Conservation (phyloP, 768 basidiomycete species). For the Mycena polygramma region DNA sequence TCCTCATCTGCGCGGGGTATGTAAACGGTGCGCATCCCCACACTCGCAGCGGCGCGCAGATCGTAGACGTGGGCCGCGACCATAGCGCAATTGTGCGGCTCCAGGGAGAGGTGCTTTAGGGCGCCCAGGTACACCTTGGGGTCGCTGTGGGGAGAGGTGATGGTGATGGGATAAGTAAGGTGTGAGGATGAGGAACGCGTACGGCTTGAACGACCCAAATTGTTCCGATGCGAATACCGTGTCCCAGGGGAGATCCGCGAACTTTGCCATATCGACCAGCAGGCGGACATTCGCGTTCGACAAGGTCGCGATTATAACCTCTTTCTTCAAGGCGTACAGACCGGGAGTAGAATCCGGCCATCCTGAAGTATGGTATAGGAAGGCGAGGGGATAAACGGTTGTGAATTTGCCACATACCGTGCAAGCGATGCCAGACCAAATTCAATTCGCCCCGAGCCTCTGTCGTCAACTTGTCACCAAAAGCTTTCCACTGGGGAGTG, state of each 20-base stretch:
- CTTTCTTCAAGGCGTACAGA: constrained; percentile 64
- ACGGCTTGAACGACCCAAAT: constrained; percentile 78
- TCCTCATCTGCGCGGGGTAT: constrained; percentile 67
- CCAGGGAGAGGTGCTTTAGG: constrained; percentile 61
- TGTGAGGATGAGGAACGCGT: constrained; percentile 36
- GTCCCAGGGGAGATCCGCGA: constrained; percentile 75
- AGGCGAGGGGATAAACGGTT: no score
- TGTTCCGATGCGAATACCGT: constrained; percentile 71
- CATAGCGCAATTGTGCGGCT: constrained; percentile 68
- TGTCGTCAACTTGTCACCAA: constrained; percentile 62
- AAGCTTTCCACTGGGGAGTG: constrained; percentile 61
- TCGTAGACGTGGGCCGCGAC: constrained; percentile 76
- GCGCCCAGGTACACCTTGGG: constrained; percentile 65
- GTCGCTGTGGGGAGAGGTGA: constrained; percentile 50
- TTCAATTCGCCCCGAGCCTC: constrained; percentile 59
- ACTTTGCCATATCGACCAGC: constrained; percentile 75
- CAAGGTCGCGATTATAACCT: constrained; percentile 63
- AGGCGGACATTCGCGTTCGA: constrained; percentile 77
- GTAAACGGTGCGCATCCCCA: constrained; percentile 73
- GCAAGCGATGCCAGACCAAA: constrained; percentile 70
- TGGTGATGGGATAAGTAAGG: no score
- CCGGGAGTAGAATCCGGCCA: constrained; percentile 70
- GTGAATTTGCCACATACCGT: constrained; percentile 49
- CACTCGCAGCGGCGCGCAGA: constrained; percentile 62
- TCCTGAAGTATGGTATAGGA: constrained; percentile 47